Percentiles rank a stretch among this genome's conserved stretches.
Evolutionary conservation across 164 flowering plant species (phyloP).

Genomic region (Stephania cephalantha): DNA sequence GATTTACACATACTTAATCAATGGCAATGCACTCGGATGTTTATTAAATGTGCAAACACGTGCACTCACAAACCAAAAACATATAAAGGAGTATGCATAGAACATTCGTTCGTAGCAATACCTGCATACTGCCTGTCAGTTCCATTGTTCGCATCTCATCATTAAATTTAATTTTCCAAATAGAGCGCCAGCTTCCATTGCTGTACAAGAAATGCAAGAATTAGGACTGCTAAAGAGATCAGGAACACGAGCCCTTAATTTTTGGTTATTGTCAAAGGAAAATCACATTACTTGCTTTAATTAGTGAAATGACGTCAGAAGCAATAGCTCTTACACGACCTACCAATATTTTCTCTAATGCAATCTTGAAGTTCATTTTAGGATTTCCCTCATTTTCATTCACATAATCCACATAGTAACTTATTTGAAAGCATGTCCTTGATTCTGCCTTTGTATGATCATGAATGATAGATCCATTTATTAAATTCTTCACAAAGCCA

Average conservation of each 20-base stretch:
- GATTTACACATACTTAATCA: neutral
- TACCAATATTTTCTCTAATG: neutral
- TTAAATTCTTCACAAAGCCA: no score
- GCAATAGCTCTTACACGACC: neutral
- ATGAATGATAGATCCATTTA: no score
- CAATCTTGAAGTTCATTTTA: neutral
- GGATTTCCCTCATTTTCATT: neutral
- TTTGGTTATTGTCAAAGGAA: neutral
- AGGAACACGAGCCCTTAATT: neutral
- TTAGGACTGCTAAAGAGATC: neutral
- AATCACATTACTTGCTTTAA: neutral
- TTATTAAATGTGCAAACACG: neutral
- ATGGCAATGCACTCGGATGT: neutral
- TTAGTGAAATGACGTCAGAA: neutral
- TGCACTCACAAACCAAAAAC: neutral
- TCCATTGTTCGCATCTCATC: slow-evolving; percentile 73
- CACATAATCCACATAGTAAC: neutral
- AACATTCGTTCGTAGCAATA: slow-evolving; percentile 14
- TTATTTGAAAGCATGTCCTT: no score
- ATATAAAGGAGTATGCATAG: neutral
- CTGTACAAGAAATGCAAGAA: slow-evolving; percentile 27
- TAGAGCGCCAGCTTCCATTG: slow-evolving; percentile 94
- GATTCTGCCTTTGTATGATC: no score
- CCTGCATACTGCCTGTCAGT: slow-evolving; percentile 77
- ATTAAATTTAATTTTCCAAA: slow-evolving; percentile 77